These are phyloP conservation scores for Bipolaris sorokiniana DNA, from an alignment of 2,329 filamentous ascomycete genomes.

Conservation along the genomic window DNA sequence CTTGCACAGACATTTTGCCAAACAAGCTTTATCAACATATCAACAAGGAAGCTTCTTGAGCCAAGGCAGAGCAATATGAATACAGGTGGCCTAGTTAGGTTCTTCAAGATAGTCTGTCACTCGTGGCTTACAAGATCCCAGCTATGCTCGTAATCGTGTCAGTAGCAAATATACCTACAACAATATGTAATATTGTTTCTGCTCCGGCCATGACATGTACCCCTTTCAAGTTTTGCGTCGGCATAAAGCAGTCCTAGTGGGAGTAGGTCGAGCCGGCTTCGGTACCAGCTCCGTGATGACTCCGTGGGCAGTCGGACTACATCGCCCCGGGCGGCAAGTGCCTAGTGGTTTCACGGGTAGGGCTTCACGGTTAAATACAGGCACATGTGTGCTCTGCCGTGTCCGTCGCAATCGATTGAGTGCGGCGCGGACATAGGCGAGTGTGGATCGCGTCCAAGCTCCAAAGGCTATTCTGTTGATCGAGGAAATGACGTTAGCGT, in stretches of 20 bases:
- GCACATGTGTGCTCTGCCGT: slow-evolving; percentile 3
- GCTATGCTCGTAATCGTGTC: too few species aligned
- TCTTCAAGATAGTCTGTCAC: too few species aligned
- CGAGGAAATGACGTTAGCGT: slow-evolving; percentile 12
- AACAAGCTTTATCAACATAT: too few species aligned
- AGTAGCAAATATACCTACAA: too few species aligned
- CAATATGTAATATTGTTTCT: too few species aligned
- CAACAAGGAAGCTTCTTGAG: too few species aligned
- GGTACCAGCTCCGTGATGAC: neutral
- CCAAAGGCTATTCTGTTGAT: slow-evolving; percentile 11
- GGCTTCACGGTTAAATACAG: neutral
- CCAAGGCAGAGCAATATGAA: too few species aligned
- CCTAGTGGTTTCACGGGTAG: neutral
- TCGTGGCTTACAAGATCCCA: too few species aligned
- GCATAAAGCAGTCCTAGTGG: too few species aligned
- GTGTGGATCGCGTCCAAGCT: slow-evolving; percentile 7
- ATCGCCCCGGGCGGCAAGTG: neutral
- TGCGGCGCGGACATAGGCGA: slow-evolving; percentile 12
- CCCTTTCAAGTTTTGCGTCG: neutral
- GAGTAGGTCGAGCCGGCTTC: neutral
- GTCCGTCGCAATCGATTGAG: slow-evolving; percentile 12
- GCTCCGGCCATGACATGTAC: neutral
- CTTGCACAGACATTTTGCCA: too few species aligned
- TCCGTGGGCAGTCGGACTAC: neutral
- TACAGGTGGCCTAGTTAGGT: too few species aligned